Base-by-base conservation (phyloP, 2,329 filamentous ascomycete species). In the Monilinia polystroma region DNA sequence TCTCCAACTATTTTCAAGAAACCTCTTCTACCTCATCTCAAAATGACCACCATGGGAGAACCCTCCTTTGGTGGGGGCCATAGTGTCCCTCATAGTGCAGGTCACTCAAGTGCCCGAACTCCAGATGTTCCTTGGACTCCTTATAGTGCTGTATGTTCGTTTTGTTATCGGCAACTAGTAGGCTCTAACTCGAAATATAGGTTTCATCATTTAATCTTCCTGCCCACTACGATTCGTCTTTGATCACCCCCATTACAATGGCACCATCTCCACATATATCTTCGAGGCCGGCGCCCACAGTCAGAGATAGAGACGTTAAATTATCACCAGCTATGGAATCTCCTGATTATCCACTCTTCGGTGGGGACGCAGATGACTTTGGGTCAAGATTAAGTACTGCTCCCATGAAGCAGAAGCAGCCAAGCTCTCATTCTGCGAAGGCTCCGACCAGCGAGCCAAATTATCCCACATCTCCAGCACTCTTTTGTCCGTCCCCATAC, bases 131-230 rank as follows among this genome's bases (percentile, higher is more conserved):
- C 69, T 14, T 66, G 67, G 35, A 71, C 70, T 41, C 72, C 73
- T 23, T 72, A 70, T 57, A 74, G 71, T 65, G 69, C 73, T 54
- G 73, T 75, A 73, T 52, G 72, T 74, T 66, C 59, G 51, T 49
- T 3, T 55, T 2, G n/a, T 45, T 29, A 10, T 20, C 29, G 20
- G 41, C 16, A 23, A 49, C 2, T 20, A 26, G 45, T n/a, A 64
- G 29, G 11, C 10, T 66, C 64, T 66, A 38, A 72, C 64, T 70
- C 59, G 38, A 58, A 23, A 35, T 63, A 35, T 64, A 75, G 73
- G 73, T 73, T 45, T 75, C 74, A 4, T 75, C 73, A 4, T 75
- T 75, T 63, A 75, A 75, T 56, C 58, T 74, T 49, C 73, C 74
- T 20, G 68, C 68, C 2, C 57, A 68, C 1, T 76, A 72, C 69